Conservation (phyloP, 2,329 filamentous ascomycete species). For the Alternaria longipes region DNA sequence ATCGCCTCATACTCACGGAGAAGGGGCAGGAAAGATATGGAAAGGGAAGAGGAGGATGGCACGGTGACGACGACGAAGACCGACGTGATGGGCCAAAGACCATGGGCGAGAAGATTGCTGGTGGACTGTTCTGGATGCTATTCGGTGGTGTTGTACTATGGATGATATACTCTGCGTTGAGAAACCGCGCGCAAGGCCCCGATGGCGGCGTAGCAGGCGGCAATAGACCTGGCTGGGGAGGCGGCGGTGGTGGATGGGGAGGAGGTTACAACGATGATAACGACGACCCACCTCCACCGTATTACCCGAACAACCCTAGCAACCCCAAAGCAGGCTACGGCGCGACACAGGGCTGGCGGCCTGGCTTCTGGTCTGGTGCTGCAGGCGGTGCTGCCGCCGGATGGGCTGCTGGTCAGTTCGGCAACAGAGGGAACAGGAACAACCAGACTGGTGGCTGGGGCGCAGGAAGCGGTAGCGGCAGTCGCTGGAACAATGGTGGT, state of each 20-base stretch:
- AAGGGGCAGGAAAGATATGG: slow-evolving; percentile 77
- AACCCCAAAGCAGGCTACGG: slow-evolving; percentile 34
- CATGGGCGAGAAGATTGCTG: slow-evolving; percentile 39
- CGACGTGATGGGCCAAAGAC: slow-evolving; percentile 51
- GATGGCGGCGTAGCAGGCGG: slow-evolving; percentile 34
- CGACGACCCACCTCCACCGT: slow-evolving; percentile 62
- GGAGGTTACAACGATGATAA: slow-evolving; percentile 42
- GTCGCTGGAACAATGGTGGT: slow-evolving; percentile 49
- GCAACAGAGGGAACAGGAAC: slow-evolving; percentile 44
- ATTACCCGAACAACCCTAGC: slow-evolving; percentile 46
- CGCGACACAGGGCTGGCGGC: slow-evolving; percentile 65
- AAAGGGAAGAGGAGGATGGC: slow-evolving; percentile 55
- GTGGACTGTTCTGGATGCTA: slow-evolving; percentile 66
- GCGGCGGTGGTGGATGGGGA: slow-evolving; percentile 55
- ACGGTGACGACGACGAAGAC: slow-evolving; percentile 49
- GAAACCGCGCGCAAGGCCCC: slow-evolving; percentile 37
- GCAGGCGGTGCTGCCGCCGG: slow-evolving; percentile 73
- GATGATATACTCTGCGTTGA: slow-evolving; percentile 69
- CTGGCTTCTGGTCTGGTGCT: slow-evolving; percentile 79
- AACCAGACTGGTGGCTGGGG: slow-evolving; percentile 51
- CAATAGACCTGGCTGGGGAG: slow-evolving; percentile 48
- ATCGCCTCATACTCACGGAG: slow-evolving; percentile 79
- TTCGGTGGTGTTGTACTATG: slow-evolving; percentile 68
- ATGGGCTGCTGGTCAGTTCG: slow-evolving; percentile 65
- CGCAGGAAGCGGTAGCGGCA: slow-evolving; percentile 44